Conservation (phyloP, 768 basidiomycete genomes). For the Coprinopsis strossmayeri region DNA sequence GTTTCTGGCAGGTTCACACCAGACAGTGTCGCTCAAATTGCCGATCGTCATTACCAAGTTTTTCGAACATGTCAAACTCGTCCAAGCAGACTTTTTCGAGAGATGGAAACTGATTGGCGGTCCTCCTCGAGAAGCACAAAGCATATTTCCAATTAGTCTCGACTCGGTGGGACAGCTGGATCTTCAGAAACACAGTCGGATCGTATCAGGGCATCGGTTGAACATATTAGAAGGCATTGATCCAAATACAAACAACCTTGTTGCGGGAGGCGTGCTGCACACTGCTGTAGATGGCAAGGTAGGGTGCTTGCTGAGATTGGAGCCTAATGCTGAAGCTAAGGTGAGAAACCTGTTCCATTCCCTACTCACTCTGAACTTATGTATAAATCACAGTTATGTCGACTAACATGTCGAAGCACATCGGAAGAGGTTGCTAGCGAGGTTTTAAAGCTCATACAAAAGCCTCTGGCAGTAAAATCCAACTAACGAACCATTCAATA, state of each 20-base stretch:
- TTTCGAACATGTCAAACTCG: conserved; percentile 86
- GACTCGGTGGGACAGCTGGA: conserved; percentile 69
- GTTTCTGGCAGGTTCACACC: conserved; percentile 89
- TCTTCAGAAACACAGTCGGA: conserved; percentile 60
- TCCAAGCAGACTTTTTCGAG: conserved; percentile 87
- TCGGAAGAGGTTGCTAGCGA: conserved; percentile 83
- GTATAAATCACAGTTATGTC: conserved; percentile 68
- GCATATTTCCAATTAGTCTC: conserved; percentile 75
- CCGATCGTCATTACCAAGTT: conserved; percentile 90
- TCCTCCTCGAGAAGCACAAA: conserved; percentile 86
- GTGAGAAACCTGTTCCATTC: conserved; percentile 31
- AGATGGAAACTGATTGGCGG: conserved; percentile 98
- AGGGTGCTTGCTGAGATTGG: conserved; percentile 86
- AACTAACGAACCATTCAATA: not conserved
- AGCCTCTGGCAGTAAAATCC: conserved; percentile 24
- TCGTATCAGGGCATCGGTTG: conserved; percentile 73
- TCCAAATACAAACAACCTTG: conserved; percentile 89
- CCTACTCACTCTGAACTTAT: conserved; percentile 3
- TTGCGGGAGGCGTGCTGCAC: conserved; percentile 94
- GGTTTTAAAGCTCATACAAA: conserved; percentile 52
- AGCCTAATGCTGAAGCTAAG: conserved; percentile 95
- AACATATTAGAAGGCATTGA: conserved; percentile 81
- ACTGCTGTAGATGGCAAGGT: conserved; percentile 91
- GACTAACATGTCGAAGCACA: conserved; percentile 90
- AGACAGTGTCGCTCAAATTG: conserved; percentile 74